Evolutionary conservation across 768 basidiomycete species (phyloP), one percentile per base, ranked within the genome.

Genomic region (Sarcodon sp.): DNA sequence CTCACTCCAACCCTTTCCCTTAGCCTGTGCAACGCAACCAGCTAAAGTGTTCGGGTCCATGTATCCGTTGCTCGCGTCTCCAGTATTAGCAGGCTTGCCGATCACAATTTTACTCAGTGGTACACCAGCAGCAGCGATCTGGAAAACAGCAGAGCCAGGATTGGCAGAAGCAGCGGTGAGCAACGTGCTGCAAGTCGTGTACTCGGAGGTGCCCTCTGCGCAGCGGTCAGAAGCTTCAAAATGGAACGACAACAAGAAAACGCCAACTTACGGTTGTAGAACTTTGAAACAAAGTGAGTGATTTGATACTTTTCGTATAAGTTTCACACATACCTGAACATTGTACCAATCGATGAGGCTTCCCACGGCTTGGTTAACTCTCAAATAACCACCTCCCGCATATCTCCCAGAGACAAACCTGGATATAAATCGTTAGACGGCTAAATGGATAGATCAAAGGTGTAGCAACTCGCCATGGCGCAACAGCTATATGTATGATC

Each of bases 1-100:
- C 80, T 63, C 51, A 80, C 79, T 72, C 85, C 85, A 87, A 31
- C 82, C 84, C 50, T 71, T 50, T n/a, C 53, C 56, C 53, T 77
- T 73, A 0, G 80, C 86, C 60, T 79, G 66, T 13, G 68, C 54
- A 32, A 87, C 64, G 57, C 87, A 88, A 2, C 62, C 60, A 0
- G 78, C 72, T 15, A 88, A 66, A 12, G 72, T 73, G 1, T 69
- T 60, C 1, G 80, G 68, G 33, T 63, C 66, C 54, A 88, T 79
- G 63, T 73, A 86, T 6, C 81, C 72, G 33, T 67, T 75, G 44
- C 45, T 66, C 1, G 75, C 73, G 27, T 71, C 70, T 3, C 55
- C 56, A 1, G 59, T 33, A 21, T 61, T 69, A 1, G 64, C 68
- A 7, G 75, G 76, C 58, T 79, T 78, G 0, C 76, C 76, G 51